Evolutionary conservation across 495 filamentous ascomycete species (phyloP).

Genomic region (Glonium stellatum): DNA sequence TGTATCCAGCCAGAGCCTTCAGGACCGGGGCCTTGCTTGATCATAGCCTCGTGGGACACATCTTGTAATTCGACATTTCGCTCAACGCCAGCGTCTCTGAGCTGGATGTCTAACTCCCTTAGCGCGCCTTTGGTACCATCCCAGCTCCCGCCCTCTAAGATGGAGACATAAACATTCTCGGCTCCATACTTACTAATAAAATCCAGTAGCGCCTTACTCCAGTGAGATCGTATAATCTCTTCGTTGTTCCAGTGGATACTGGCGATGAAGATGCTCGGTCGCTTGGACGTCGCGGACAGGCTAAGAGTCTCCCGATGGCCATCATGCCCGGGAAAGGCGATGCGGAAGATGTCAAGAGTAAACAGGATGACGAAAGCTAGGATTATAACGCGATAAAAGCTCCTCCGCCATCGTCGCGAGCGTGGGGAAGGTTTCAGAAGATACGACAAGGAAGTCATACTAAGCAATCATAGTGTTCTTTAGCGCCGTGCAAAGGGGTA

Average conservation of each 20-base stretch:
- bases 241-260: conserved; percentile 68
- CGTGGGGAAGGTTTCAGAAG: not conserved
- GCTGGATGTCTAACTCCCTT: conserved; percentile 48
- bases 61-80: conserved; percentile 49
- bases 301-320: not conserved
- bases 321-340: not conserved
- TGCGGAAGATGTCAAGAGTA: not conserved
- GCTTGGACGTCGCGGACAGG: not conserved
- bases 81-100: conserved; percentile 48
- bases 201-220: conserved; percentile 53
- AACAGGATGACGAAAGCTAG: not conserved
- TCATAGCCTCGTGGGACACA: conserved; percentile 51
- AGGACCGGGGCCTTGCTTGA: conserved; percentile 33
- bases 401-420: not conserved
- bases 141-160: conserved; percentile 66
- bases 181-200: conserved; percentile 52
- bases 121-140: conserved; percentile 63
- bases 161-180: conserved; percentile 62
- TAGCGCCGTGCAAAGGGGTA: not conserved
- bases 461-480: not conserved
- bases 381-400: not conserved
- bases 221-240: conserved; percentile 51
- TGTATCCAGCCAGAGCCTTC: conserved; percentile 51
- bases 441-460: not conserved
- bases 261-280: conserved; percentile 51